A percentile compares a stretch with the other conserved stretches of the same genome.
Conservation (phyloP, 306 rosid genomes). For the Pterocarpus macrocarpus region DNA sequence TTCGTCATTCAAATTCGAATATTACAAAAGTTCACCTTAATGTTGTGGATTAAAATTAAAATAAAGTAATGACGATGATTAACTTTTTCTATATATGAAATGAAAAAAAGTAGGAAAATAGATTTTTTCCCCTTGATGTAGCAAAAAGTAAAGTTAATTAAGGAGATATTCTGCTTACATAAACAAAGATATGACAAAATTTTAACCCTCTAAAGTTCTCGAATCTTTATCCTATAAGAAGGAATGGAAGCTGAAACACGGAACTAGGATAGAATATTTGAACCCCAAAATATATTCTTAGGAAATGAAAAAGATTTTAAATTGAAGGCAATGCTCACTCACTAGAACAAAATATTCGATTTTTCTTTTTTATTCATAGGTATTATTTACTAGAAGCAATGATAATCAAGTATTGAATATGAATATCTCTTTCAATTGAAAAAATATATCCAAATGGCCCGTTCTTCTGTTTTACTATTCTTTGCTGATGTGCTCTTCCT, state of each 20-base stretch:
- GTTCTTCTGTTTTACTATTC: not conserved
- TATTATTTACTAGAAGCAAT: too few species aligned
- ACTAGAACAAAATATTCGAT: not conserved
- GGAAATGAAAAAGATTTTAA: not conserved
- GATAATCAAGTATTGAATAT: too few species aligned
- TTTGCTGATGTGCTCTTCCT: too few species aligned
- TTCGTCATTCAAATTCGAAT: too few species aligned
- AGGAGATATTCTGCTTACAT: not conserved
- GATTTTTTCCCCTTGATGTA: not conserved
- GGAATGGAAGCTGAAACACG: conserved; percentile 3
- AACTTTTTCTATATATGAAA: not conserved
- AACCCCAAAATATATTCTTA: not conserved
- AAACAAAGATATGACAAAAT: not conserved
- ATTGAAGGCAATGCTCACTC: not conserved
- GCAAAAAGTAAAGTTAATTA: not conserved
- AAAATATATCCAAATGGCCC: not conserved
- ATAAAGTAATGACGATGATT: not conserved
- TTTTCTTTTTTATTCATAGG: too few species aligned
- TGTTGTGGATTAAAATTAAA: not conserved
- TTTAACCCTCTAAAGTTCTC: not conserved
- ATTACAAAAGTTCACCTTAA: not conserved
- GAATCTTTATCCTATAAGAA: not conserved
- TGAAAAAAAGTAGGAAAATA: not conserved
- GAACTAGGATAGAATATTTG: not conserved
- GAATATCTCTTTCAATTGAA: too few species aligned